A percentile compares a stretch with the other conserved stretches of the same genome.
These are phyloP conservation scores for Coemansia sp. DNA, from an alignment of 192 early-diverging fungal genomes.

Conservation along the genomic window DNA sequence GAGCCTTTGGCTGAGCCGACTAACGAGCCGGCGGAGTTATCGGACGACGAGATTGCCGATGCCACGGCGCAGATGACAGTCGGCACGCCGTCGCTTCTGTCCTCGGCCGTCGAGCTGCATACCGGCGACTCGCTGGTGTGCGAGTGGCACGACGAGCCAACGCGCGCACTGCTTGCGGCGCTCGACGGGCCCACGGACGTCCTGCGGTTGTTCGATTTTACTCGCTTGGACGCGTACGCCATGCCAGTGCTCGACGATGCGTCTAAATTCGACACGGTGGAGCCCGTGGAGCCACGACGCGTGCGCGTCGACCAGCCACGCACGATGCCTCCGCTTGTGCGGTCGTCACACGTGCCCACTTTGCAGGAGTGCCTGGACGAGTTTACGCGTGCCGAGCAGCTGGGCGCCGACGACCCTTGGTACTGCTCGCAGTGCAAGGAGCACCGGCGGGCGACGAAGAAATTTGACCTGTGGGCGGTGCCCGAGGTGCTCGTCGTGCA, in stretches of 20 bases:
- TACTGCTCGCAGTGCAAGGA: slow-evolving; percentile 76
- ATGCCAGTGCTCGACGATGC: slow-evolving; percentile 44
- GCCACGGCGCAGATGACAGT: slow-evolving; percentile 33
- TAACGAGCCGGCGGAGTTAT: not conserved
- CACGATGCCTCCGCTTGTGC: not conserved
- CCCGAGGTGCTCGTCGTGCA: slow-evolving; percentile 81
- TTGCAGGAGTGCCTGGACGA: slow-evolving; percentile 70
- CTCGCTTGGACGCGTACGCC: slow-evolving; percentile 21
- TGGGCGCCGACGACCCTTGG: slow-evolving; percentile 74
- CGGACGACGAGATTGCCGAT: slow-evolving; percentile 34
- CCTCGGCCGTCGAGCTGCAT: slow-evolving; percentile 17
- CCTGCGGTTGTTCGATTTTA: slow-evolving; percentile 33
- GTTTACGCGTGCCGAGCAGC: slow-evolving; percentile 70
- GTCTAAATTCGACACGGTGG: slow-evolving; percentile 20
- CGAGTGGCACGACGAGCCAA: slow-evolving; percentile 37
- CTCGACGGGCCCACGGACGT: slow-evolving; percentile 6
- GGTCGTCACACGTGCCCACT: slow-evolving; percentile 40
- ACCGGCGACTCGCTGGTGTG: slow-evolving; percentile 50
- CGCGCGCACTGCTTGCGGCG: slow-evolving; percentile 22
- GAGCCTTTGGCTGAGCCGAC: too few species aligned
- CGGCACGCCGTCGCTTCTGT: not conserved
- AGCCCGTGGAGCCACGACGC: not conserved
- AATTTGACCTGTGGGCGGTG: slow-evolving; percentile 74
- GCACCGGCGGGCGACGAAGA: slow-evolving; percentile 75
- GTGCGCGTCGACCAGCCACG: slow-evolving; percentile 2